Base-by-base conservation (phyloP, 2,329 filamentous ascomycete species). In the Arachnomyces sp. region DNA sequence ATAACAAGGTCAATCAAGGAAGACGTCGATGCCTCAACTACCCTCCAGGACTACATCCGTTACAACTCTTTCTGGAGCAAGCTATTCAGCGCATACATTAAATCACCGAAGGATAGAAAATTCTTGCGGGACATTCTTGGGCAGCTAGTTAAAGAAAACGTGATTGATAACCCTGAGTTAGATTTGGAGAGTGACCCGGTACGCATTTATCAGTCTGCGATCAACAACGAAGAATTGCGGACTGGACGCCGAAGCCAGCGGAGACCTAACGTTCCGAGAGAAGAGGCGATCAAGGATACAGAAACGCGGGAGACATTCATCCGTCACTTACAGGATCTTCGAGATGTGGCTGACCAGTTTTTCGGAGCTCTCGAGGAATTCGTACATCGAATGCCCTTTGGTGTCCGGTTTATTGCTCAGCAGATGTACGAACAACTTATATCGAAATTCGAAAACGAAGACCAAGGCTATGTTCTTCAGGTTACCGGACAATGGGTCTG, bases 171-270 rank as follows among this genome's bases (percentile, higher is more conserved):
- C 51, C 82, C 88, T 9, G 83, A 82, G 4, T 72, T 98, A 28
- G 90, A 98, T 59, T 73, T 98, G 17, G 92, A 98, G 64, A 95
- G 90, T 59, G 92, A 98, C 56, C 92, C 92, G 0, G 83, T 96
- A 71, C 90, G 96, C 53, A 98, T 98, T 42, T 96, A 98, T 65
- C 80, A 86, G 31, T 92, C 88, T 4, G 82, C 87, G 11, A 93
- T 98, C 66, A 96, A 93, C 67, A 95, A 98, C 53, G 90, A 96
- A 62, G 92, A 98, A 65, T 78, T 98, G 16, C 82, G 87, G 13
- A 98, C 92, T 0, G 92, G 92, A 3, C 79, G 80, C 49, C 80
- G 86, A 14, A 95, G 89, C 59, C 77, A 77, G 36, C 77, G 92
- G 46, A 84, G 81, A 28, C 78, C 86, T 11, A 88, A 95, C 51